Conservation (phyloP, 345 rosid species). For the Populus euphratica region DNA sequence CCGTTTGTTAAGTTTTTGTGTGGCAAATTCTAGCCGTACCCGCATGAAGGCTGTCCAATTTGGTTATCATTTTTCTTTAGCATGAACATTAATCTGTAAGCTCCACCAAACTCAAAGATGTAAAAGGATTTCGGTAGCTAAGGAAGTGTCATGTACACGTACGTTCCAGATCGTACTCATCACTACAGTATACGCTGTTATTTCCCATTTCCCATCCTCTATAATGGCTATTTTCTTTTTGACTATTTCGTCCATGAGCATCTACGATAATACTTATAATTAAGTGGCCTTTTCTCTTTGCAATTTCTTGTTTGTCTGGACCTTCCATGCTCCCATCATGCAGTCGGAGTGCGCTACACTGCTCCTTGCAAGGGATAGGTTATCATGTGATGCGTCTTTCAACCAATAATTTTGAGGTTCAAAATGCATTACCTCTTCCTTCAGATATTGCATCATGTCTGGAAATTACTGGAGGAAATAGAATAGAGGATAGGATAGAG, state of each 20-base stretch:
- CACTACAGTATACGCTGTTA: not conserved
- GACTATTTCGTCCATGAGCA: slow-evolving; percentile 3
- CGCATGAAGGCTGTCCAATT: not conserved
- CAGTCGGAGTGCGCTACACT: not conserved
- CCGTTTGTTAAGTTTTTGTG: not conserved
- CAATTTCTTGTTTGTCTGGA: slow-evolving; percentile 8
- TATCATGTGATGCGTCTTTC: slow-evolving; percentile 1
- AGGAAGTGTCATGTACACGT: not conserved
- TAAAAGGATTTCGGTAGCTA: not conserved
- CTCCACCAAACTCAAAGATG: not conserved
- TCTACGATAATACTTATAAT: not conserved
- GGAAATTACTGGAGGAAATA: not conserved
- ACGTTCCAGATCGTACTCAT: not conserved
- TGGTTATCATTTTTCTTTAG: not conserved
- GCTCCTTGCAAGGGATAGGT: not conserved
- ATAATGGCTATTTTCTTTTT: not conserved
- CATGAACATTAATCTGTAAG: not conserved
- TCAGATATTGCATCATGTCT: too few species aligned
- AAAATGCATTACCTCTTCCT: not conserved
- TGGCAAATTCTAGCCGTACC: not conserved
- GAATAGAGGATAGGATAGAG: not conserved
- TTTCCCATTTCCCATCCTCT: not conserved
- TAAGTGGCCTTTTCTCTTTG: slow-evolving; percentile 11
- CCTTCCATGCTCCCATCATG: not conserved
- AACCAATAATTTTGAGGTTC: not conserved